Base-by-base conservation (phyloP, 192 early-diverging fungal species). In the Podila minutissima region DNA sequence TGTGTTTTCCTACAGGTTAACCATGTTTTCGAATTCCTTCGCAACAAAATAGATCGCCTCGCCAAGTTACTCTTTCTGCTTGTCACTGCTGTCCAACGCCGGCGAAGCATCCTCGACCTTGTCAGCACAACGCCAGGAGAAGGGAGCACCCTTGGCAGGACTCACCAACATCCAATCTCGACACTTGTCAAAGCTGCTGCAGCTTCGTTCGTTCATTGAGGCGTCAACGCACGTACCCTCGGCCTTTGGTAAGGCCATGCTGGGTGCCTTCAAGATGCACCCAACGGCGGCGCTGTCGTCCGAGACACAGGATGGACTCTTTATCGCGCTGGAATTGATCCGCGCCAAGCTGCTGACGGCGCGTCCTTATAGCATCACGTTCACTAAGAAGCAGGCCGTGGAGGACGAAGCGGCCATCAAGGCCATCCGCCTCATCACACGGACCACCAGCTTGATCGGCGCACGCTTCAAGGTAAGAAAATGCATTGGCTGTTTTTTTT, bases 291-390 rank as follows among this genome's bases (percentile, higher is more conserved):
- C 26, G 10, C 53, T 55, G 1, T 55, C 68, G 1, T 3, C 26
- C 4, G 75, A 83, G 41, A 72, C 66, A 24, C 88, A 89, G 67
- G 89, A 90, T 67, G 83, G 85, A 8, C 71, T 87, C 15, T 79
- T 89, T 37, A 68, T 84, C 50, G 89, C 89, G 6, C 74, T 90
- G 67, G 89, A 89, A 57, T 65, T 90, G 29, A 82, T 90, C 31
- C 74, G 85, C 41, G 82, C 83, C 50, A 83, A 84, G 11, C 67
- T 87, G 24, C 62, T 90, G 38, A 87, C 85, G 31, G 75, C 82
- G 13, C 81, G 77, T n/a, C 73, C 72, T 6, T 88, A 84, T 64
- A 88, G 87, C 48, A 81, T 74, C 58, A 72, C 68, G 6, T 90
- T 88, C 66, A 71, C 59, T 53, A 74, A 78, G 67, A 70, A 69